phyloP scores from a whole-genome alignment of 2,329 filamentous ascomycete genomes.

The Penicillium sclerotiorum region DNA sequence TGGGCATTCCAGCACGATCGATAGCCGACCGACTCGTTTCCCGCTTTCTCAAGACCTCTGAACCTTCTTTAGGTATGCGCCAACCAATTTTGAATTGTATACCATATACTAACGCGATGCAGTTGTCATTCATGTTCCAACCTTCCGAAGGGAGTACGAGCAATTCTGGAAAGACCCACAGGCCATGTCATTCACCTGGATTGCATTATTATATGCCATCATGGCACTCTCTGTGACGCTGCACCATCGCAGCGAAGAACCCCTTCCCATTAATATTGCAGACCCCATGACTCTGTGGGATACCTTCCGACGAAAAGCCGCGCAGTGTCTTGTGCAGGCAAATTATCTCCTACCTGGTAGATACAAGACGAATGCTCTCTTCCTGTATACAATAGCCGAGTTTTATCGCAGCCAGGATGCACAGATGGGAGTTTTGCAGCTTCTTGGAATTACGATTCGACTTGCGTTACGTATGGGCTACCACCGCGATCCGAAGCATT shows the following conservation, averaged over 20 bases:
- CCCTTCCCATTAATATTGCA: slow-evolving; percentile 21
- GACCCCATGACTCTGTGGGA: slow-evolving; percentile 30
- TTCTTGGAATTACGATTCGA: slow-evolving; percentile 58
- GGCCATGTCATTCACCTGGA: slow-evolving; percentile 32
- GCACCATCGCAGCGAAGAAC: slow-evolving; percentile 27
- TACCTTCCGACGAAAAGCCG: slow-evolving; percentile 54
- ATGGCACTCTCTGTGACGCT: slow-evolving; percentile 32
- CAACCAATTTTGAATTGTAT: neutral
- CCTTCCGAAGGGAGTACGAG: slow-evolving; percentile 38
- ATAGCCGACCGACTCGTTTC: slow-evolving; percentile 39
- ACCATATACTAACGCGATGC: neutral
- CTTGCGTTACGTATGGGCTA: slow-evolving; percentile 66
- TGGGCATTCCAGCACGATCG: slow-evolving; percentile 33
- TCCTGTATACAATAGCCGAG: slow-evolving; percentile 33
- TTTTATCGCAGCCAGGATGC: slow-evolving; percentile 36
- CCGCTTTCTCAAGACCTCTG: slow-evolving; percentile 35
- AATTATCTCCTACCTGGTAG: slow-evolving; percentile 37
- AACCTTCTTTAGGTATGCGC: slow-evolving; percentile 34
- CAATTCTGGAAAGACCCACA: slow-evolving; percentile 34
- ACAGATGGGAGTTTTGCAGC: slow-evolving; percentile 57
- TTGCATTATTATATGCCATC: slow-evolving; percentile 33
- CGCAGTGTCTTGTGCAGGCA: slow-evolving; percentile 35
- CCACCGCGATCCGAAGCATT: slow-evolving; percentile 60
- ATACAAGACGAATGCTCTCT: slow-evolving; percentile 37
- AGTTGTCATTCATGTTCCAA: slow-evolving; percentile 35